A percentile compares a stretch with the other conserved stretches of the same genome.
phyloP scores from a whole-genome alignment of 2,329 filamentous ascomycete genomes.

The Pseudocercospora pini-densiflorae region DNA sequence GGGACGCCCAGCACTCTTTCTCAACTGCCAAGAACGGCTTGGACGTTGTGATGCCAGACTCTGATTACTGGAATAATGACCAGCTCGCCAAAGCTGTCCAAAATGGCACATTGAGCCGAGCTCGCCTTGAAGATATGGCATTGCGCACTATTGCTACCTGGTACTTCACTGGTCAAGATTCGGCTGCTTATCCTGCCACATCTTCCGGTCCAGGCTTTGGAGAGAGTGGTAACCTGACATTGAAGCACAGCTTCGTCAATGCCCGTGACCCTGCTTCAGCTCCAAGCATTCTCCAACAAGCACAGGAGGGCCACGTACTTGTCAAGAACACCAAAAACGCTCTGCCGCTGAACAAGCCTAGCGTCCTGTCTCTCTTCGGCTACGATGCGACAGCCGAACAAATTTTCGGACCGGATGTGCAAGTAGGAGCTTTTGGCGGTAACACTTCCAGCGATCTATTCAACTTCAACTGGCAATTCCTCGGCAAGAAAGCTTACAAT shows the following conservation, averaged over 20 bases:
- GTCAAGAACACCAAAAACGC: constrained; percentile 67
- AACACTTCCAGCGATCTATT: constrained; percentile 5
- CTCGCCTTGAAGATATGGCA: constrained; percentile 39
- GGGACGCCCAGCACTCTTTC: constrained; percentile 35
- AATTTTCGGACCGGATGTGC: neutral
- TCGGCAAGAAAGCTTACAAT: constrained; percentile 1
- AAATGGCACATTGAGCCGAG: constrained; percentile 34
- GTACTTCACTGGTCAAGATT: constrained; percentile 24
- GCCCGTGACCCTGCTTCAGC: constrained; percentile 55
- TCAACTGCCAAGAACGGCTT: constrained; percentile 30
- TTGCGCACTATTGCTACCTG: constrained; percentile 34
- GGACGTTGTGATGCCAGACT: constrained; percentile 37
- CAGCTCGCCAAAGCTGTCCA: constrained; percentile 35
- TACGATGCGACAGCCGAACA: constrained; percentile 38
- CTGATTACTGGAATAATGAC: constrained; percentile 26
- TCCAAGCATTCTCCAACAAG: constrained; percentile 11
- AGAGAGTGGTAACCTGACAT: constrained; percentile 43
- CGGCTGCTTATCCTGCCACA: constrained; percentile 4
- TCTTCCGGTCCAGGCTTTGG: constrained; percentile 45
- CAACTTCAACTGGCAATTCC: constrained; percentile 10
- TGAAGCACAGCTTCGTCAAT: constrained; percentile 57
- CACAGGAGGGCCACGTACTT: constrained; percentile 58
- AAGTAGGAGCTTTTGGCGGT: neutral
- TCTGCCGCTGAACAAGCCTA: constrained; percentile 55
- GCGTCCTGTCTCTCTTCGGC: constrained; percentile 43